These are phyloP conservation scores for Pseudonitzschia multistriata DNA, from an alignment of 108 stramenopile genomes.

Conservation along the genomic window DNA sequence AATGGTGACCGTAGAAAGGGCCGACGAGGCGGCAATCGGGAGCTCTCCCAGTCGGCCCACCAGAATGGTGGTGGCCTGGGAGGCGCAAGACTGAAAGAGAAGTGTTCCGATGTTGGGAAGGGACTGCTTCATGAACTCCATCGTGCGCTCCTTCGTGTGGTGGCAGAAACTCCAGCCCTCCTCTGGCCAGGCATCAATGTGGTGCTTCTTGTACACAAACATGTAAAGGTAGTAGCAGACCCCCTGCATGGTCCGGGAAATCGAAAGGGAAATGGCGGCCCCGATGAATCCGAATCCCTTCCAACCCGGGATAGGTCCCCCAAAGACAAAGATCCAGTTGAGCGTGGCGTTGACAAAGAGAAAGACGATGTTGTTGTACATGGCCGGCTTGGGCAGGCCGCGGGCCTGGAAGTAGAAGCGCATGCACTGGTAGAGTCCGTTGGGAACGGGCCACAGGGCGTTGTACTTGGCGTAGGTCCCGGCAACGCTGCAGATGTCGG, in stretches of 20 bases:
- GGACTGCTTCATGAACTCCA: constrained; percentile 51
- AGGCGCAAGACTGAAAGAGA: constrained; percentile 38
- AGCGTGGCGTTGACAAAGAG: constrained; percentile 43
- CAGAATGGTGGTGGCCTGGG: constrained; percentile 41
- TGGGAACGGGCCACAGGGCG: constrained; percentile 51
- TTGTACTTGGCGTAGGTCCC: constrained; percentile 49
- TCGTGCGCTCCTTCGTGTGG: constrained; percentile 36
- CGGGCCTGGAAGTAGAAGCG: constrained; percentile 54
- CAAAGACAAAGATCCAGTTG: constrained; percentile 57
- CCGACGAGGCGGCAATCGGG: constrained; percentile 43
- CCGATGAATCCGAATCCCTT: constrained; percentile 53
- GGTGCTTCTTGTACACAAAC: constrained; percentile 47
- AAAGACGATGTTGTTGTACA: constrained; percentile 53
- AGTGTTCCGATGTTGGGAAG: constrained; percentile 50
- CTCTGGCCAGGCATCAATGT: constrained; percentile 43
- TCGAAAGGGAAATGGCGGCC: constrained; percentile 49
- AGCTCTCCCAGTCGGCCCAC: constrained; percentile 46
- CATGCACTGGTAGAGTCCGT: constrained; percentile 54
- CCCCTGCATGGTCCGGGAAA: constrained; percentile 43
- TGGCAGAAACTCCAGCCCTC: constrained; percentile 33
- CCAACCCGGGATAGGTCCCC: constrained; percentile 39
- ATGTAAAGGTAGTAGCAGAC: constrained; percentile 48
- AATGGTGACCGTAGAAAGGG: constrained; percentile 40
- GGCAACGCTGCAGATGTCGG: constrained; percentile 36
- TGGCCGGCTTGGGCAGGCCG: constrained; percentile 44